Evolutionary conservation across 2,329 filamentous ascomycete genomes (phyloP).

Genomic region (Fusarium sp.): DNA sequence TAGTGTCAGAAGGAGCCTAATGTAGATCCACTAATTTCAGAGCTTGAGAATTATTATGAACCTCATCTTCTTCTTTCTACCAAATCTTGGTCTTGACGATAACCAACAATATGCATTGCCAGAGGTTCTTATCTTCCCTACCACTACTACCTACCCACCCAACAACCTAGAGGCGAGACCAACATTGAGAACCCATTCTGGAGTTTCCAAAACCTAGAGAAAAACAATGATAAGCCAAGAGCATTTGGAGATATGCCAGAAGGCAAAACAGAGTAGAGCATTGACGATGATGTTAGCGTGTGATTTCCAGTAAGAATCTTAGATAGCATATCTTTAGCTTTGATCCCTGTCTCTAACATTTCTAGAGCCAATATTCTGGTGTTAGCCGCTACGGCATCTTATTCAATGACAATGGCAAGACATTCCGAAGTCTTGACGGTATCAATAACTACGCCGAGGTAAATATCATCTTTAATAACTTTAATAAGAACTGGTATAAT

Average conservation of each 20-base stretch:
- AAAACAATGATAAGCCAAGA: not conserved
- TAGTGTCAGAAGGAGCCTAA: too few relatives aligned
- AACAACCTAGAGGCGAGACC: not conserved
- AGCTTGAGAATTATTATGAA: too few relatives aligned
- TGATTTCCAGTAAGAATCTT: too few relatives aligned
- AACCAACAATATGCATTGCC: not conserved
- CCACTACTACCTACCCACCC: not conserved
- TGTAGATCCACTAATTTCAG: too few relatives aligned
- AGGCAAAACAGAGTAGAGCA: not conserved
- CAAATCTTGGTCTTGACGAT: too few relatives aligned
- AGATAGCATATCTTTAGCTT: too few relatives aligned
- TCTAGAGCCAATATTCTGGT: not conserved
- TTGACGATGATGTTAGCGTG: not conserved
- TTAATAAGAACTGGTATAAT: not conserved
- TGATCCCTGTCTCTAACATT: not conserved
- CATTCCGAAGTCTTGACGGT: not conserved
- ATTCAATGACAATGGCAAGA: not conserved
- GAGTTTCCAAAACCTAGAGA: not conserved
- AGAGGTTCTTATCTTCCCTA: not conserved
- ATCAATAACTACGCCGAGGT: not conserved
- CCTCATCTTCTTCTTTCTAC: too few relatives aligned
- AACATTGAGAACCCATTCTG: not conserved
- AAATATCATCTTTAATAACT: not conserved
- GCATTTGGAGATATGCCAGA: not conserved
- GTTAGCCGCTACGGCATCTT: not conserved